These are phyloP conservation scores for Graphium sp. DNA, from an alignment of 2,329 filamentous ascomycete genomes.

Conservation along the genomic window DNA sequence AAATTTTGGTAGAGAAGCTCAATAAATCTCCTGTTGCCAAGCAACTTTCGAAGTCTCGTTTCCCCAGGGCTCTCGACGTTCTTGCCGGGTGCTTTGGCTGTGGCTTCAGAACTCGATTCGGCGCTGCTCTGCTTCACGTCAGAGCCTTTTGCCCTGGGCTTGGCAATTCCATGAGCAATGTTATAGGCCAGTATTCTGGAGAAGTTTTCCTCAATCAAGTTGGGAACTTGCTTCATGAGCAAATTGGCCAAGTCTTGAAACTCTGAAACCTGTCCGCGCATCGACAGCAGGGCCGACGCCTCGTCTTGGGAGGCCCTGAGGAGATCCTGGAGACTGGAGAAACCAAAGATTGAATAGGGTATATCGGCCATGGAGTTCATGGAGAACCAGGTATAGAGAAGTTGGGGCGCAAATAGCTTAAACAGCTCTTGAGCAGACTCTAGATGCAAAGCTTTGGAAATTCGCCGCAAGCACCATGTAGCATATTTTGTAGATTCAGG, in stretches of 20 bases:
- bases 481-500: constrained; percentile 51
- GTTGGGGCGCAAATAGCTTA: constrained; percentile 67
- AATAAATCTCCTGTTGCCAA: constrained; percentile 51
- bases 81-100: not conserved
- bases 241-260: constrained; percentile 40
- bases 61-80: constrained; percentile 4
- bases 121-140: constrained; percentile 1
- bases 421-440: constrained; percentile 57
- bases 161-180: constrained; percentile 40
- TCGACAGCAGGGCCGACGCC: constrained; percentile 61
- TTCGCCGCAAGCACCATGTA: constrained; percentile 47
- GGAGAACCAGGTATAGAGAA: constrained; percentile 83
- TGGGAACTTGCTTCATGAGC: constrained; percentile 32
- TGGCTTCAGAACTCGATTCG: constrained; percentile 1
- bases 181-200: constrained; percentile 69
- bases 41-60: constrained; percentile 21
- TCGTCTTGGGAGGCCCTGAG: constrained; percentile 59
- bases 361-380: constrained; percentile 49
- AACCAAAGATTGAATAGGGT: constrained; percentile 76
- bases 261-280: constrained; percentile 57
- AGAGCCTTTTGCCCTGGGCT: constrained; percentile 3
- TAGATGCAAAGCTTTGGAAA: constrained; percentile 50
- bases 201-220: constrained; percentile 53
- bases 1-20: constrained; percentile 52
- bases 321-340: constrained; percentile 49